Evolutionary conservation across 257 asterid species (phyloP).

Genomic region (Forsythia suspensa): DNA sequence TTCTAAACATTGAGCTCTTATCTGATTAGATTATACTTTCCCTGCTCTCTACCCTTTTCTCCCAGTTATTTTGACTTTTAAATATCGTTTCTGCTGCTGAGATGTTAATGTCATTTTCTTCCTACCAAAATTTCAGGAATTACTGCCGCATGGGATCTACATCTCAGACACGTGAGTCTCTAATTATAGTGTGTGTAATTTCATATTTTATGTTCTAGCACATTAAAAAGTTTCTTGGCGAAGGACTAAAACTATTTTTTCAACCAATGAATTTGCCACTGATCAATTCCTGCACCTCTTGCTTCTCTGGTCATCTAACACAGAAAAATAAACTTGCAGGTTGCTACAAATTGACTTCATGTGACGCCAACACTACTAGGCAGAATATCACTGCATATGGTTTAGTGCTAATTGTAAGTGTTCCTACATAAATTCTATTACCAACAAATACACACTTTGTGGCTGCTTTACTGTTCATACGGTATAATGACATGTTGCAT

Average conservation of each 20-base stretch:
- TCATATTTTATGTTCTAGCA: background rate
- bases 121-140: constrained; percentile 43
- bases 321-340: constrained; percentile 42
- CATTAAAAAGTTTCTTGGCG: background rate
- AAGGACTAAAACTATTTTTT: background rate
- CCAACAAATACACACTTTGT: background rate
- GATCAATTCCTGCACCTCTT: background rate
- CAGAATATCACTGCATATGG: constrained; percentile 83
- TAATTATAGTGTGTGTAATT: background rate
- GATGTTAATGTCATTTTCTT: background rate
- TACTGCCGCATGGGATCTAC: constrained; percentile 71
- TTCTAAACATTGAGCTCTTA: background rate
- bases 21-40: background rate
- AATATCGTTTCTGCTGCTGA: background rate
- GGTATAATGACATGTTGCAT: background rate
- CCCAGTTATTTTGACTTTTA: background rate
- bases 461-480: background rate
- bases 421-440: background rate
- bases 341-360: constrained; percentile 70
- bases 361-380: constrained; percentile 49
- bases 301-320: constrained; percentile 6
- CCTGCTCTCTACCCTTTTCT: background rate
- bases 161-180: constrained; percentile 43
- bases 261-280: background rate
- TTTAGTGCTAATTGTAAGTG: constrained; percentile 72